Conservation (phyloP, 352 stramenopile genomes). For the Pythium volutum region DNA sequence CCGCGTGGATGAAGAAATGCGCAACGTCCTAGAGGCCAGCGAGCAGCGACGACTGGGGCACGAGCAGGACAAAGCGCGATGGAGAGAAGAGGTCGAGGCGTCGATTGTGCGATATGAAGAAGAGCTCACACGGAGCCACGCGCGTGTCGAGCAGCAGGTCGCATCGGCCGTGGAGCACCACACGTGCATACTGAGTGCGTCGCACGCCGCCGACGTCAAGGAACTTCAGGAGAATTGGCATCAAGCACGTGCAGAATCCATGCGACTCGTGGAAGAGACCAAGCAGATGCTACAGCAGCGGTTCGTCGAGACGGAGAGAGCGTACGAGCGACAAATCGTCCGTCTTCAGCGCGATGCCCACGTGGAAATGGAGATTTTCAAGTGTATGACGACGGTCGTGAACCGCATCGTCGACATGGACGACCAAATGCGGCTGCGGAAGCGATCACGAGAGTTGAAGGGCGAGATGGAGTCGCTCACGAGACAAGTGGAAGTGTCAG, state of each 20-base stretch:
- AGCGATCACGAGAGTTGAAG: constrained; percentile 28
- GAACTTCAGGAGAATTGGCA: constrained; percentile 43
- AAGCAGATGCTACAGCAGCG: constrained; percentile 5
- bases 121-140: constrained; percentile 27
- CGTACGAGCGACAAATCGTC: constrained; percentile 18
- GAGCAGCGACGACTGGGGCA: constrained; percentile 28
- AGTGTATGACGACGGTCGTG: constrained; percentile 36
- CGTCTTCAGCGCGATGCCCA: constrained; percentile 21
- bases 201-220: constrained; percentile 26
- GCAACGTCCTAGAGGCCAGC: constrained; percentile 17
- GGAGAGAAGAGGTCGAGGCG: constrained; percentile 38
- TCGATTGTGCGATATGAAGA: constrained; percentile 50
- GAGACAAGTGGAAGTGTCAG: constrained; percentile 24
- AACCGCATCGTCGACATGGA: constrained; percentile 48
- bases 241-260: constrained; percentile 30
- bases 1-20: constrained; percentile 5
- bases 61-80: constrained; percentile 24
- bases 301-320: background rate
- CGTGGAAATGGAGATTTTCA: constrained; percentile 23
- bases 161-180: background rate
- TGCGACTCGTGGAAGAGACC: constrained; percentile 20
- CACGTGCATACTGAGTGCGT: background rate
- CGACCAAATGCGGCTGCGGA: constrained; percentile 22
- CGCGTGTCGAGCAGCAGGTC: constrained; percentile 26
- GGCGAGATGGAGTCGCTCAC: constrained; percentile 37